Evolutionary conservation across 345 rosid genomes (phyloP), one percentile per base, ranked within the genome.

Genomic region (Erodium maritimum): DNA sequence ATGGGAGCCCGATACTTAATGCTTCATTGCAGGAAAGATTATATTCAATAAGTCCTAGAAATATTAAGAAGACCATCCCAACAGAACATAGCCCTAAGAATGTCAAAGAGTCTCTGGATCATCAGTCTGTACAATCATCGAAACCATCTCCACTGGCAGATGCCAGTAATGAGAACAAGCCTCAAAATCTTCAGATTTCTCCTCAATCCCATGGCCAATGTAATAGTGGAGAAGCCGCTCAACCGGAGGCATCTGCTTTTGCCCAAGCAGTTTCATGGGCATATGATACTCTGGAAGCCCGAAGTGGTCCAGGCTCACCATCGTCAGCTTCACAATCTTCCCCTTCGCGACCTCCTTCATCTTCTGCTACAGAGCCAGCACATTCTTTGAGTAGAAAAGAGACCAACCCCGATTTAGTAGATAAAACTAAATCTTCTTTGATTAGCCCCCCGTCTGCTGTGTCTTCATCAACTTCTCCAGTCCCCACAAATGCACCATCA

Each of bases 11-110:
- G 58, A 67, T 67, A 29, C 52, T 61, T 64, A 76, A 81, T 71
- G 73, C 83, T 71, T 68, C 52, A 45, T 65, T 50, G 52, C 73
- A 65, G 63, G 81, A 65, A 59, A 29, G 37, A 29, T 29, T 11
- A 29, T 11, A 29, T 11, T 29, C 37, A 29, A 50, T 45, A 57
- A 77, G 77, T 60, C 81, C 82, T 48, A 70, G 25, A 77, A 29
- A 29, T 29, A 66, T 48, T 72, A 75, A 64, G 50, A 80, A 77
- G 37, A 29, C 37, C 37, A 29, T n/a, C n/a, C n/a, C n/a, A n/a
- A n/a, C n/a, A n/a, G n/a, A n/a, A n/a, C n/a, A n/a, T n/a, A n/a
- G n/a, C n/a, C n/a, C n/a, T 42, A 42, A 42, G 48, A 42, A 3
- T 42, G 48, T 42, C 48, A 3, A 14, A 14, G 48, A 0, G 12